These are phyloP conservation scores for Candida neerlandica DNA, from an alignment of 1,139 yeast species.

Conservation along the genomic window DNA sequence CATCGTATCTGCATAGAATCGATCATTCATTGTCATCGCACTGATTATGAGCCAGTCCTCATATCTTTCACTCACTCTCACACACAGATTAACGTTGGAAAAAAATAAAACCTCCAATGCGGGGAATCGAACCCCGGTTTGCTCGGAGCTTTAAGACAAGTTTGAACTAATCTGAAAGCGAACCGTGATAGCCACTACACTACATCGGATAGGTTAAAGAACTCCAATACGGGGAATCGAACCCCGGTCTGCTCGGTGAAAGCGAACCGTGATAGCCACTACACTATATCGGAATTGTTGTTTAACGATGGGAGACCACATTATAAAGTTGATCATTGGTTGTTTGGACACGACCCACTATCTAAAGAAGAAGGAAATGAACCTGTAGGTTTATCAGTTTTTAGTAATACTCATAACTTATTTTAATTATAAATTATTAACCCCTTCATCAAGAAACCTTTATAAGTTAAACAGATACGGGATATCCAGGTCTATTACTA, in stretches of 20 bases:
- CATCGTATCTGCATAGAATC: background rate
- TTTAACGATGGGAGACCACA: background rate
- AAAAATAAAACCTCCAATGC: conserved; percentile 1
- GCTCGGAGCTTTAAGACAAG: conserved; percentile 2
- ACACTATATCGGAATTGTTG: conserved; percentile 6
- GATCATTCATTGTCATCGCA: background rate
- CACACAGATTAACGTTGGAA: background rate
- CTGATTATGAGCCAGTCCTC: background rate
- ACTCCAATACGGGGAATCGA: conserved; percentile 9
- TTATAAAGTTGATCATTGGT: too few species aligned
- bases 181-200: conserved; percentile 9
- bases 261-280: conserved; percentile 10
- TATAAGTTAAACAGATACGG: too few species aligned
- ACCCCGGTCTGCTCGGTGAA: conserved; percentile 11
- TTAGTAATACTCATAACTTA: too few species aligned
- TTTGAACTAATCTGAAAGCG: conserved; percentile 1
- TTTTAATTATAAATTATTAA: too few species aligned
- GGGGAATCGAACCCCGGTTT: conserved; percentile 10
- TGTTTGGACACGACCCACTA: too few species aligned
- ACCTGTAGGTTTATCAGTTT: too few species aligned
- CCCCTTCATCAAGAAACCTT: too few species aligned
- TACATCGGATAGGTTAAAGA: background rate
- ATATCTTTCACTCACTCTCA: too few species aligned
- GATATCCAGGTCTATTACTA: too few species aligned
- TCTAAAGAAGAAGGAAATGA: too few species aligned